Percentiles rank a stretch among this genome's conserved stretches.
Conservation (phyloP, 2,329 filamentous ascomycete species). For the Cryphonectria parasitica region DNA sequence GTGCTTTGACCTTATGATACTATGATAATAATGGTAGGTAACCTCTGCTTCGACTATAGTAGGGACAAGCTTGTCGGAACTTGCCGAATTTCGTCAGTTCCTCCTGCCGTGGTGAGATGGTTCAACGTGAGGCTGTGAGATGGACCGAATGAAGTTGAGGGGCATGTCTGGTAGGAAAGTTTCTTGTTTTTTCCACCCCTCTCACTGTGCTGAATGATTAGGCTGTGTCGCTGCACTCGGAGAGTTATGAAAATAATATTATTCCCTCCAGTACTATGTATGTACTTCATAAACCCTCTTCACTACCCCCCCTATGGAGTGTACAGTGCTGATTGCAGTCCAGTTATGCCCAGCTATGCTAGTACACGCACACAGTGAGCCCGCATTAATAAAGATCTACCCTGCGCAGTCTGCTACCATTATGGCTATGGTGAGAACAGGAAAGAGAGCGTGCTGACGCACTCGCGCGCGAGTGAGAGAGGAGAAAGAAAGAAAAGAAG, state of each 20-base stretch:
- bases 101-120: neutral
- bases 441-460: neutral
- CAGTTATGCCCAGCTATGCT: neutral
- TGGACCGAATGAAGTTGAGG: neutral
- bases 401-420: neutral
- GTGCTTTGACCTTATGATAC: neutral
- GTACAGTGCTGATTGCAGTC: neutral
- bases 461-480: too few species aligned
- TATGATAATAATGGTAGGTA: neutral
- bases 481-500: neutral
- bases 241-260: too few species aligned
- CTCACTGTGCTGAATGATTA: neutral
- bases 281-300: too few species aligned
- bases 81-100: conserved; percentile 1
- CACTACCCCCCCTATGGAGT: neutral
- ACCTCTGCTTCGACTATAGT: neutral
- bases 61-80: conserved; percentile 1
- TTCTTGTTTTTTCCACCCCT: neutral
- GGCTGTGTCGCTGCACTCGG: too few species aligned
- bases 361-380: neutral
- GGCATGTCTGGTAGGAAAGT: neutral
- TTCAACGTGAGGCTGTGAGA: neutral
- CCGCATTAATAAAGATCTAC: neutral
- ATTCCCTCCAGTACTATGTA: too few species aligned
- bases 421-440: neutral